phyloP scores from a whole-genome alignment of 495 filamentous ascomycete species.

The Talaromyces borbonicus region DNA sequence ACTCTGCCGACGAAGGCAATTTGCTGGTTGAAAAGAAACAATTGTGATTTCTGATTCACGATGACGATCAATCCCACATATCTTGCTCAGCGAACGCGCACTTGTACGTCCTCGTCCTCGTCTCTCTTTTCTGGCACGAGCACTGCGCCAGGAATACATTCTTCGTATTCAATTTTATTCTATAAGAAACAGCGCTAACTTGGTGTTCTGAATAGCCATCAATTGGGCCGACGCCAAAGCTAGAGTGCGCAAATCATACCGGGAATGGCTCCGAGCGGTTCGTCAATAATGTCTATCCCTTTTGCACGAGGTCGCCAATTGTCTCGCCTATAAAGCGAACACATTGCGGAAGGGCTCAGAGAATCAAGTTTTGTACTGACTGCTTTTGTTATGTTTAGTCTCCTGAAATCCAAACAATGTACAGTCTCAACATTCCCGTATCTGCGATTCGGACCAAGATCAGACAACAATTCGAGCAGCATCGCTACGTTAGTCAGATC shows the following conservation, averaged over 20 bases:
- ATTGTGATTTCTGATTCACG: constrained; percentile 7
- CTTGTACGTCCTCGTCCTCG: constrained; percentile 58
- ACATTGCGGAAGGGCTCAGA: no score
- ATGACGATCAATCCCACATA: constrained; percentile 88
- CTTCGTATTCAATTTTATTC: no score
- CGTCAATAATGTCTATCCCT: no score
- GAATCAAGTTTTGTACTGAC: no score
- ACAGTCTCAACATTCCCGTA: constrained; percentile 80
- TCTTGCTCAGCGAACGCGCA: constrained; percentile 79
- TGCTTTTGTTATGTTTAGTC: constrained; percentile 47
- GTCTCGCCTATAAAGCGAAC: no score
- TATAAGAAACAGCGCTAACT: constrained; percentile 3
- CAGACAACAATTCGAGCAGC: constrained; percentile 93
- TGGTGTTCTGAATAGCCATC: constrained; percentile 46
- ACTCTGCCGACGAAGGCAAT: no score
- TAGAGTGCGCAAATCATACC: constrained; percentile 76
- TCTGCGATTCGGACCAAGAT: constrained; percentile 86
- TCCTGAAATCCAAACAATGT: constrained; percentile 93
- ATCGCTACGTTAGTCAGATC: constrained; percentile 86
- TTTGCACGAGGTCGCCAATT: no score
- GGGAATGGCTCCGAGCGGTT: constrained; percentile 89
- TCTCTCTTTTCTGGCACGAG: no score
- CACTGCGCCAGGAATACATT: no score
- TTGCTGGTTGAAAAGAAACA: no score
- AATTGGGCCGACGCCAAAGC: constrained; percentile 78